Evolutionary conservation across 495 filamentous ascomycete genomes (phyloP).

Genomic region (Talaromyces proteolyticus): DNA sequence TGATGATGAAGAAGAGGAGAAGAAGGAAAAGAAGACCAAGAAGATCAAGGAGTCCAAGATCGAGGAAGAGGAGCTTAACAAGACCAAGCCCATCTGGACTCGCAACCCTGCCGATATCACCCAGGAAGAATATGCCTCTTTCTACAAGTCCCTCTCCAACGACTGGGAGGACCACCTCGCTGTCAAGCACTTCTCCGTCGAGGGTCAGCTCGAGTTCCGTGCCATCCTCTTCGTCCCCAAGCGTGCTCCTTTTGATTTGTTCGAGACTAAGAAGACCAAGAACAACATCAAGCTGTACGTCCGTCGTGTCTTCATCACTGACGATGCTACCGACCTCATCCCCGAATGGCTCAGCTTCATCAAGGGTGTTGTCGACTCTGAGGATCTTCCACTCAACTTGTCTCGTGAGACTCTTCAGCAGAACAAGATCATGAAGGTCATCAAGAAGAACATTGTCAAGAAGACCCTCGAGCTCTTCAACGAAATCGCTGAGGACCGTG

Average conservation of each 20-base stretch:
- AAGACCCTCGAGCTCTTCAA: constrained; percentile 99
- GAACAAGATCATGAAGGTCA: constrained; percentile 99
- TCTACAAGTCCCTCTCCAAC: constrained; percentile 98
- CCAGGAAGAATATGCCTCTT: constrained; percentile 93
- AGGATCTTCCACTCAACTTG: constrained; percentile 97
- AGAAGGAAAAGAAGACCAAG: constrained; percentile 95
- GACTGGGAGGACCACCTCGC: constrained; percentile 99
- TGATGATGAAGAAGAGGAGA: constrained; percentile 70
- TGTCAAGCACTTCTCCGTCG: constrained; percentile 99
- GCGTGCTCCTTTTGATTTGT: constrained; percentile 98
- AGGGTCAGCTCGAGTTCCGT: constrained; percentile 99
- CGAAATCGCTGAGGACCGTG: constrained; percentile 98
- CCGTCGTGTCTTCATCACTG: constrained; percentile 99
- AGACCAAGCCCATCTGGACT: constrained; percentile 99
- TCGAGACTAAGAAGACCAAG: constrained; percentile 99
- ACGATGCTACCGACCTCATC: constrained; percentile 97
- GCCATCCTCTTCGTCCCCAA: constrained; percentile 99
- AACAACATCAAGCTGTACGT: constrained; percentile 99
- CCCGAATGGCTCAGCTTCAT: constrained; percentile 99
- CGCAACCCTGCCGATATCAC: constrained; percentile 95
- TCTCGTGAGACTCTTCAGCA: constrained; percentile 99
- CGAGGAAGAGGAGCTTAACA: constrained; percentile 99
- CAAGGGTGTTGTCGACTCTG: constrained; percentile 99
- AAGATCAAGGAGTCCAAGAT: constrained; percentile 98
- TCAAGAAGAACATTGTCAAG: constrained; percentile 99